Percentiles rank a stretch among this genome's conserved stretches.
Conservation (phyloP, 2,329 filamentous ascomycete genomes). For the Hirsutella rhossiliensis region DNA sequence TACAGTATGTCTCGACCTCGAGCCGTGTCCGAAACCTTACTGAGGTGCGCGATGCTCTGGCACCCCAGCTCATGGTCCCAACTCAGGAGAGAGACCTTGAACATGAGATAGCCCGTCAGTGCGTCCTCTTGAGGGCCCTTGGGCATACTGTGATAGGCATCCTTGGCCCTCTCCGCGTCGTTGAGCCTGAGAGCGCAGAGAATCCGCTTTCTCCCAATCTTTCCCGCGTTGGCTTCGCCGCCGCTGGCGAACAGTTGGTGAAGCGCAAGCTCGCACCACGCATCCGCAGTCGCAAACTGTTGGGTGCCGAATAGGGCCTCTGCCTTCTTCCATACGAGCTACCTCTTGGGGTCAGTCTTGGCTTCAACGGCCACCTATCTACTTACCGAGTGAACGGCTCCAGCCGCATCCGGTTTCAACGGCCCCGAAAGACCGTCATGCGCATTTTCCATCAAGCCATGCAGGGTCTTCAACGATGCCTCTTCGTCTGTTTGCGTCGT, state of each 20-base stretch:
- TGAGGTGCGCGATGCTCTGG: slow-evolving; percentile 51
- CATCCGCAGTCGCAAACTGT: slow-evolving; percentile 41
- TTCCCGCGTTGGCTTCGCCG: slow-evolving; percentile 53
- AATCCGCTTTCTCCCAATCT: slow-evolving; percentile 61
- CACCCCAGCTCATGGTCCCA: slow-evolving; percentile 46
- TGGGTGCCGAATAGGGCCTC: slow-evolving; percentile 43
- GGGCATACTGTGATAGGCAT: slow-evolving; percentile 45
- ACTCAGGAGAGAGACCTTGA: slow-evolving; percentile 54
- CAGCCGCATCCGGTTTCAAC: slow-evolving; percentile 48
- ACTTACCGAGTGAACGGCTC: slow-evolving; percentile 54
- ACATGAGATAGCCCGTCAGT: slow-evolving; percentile 62
- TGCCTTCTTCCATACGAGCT: slow-evolving; percentile 77
- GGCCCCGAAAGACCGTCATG: slow-evolving; percentile 28
- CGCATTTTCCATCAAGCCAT: slow-evolving; percentile 20
- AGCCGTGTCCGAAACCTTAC: slow-evolving; percentile 36
- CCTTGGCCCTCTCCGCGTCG: slow-evolving; percentile 11
- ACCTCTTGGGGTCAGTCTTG: slow-evolving; percentile 5
- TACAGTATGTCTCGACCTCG: slow-evolving; percentile 51
- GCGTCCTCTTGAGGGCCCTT: slow-evolving; percentile 44
- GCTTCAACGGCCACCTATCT: neutral
- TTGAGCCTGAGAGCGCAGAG: slow-evolving; percentile 48
- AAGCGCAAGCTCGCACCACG: slow-evolving; percentile 61
- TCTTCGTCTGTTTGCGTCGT: slow-evolving; percentile 30
- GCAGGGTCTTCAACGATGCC: slow-evolving; percentile 11
- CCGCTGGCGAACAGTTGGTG: slow-evolving; percentile 54